A percentile compares a stretch with the other conserved stretches of the same genome.
phyloP scores from a whole-genome alignment of 352 stramenopile species.

The Peronospora farinosa region DNA sequence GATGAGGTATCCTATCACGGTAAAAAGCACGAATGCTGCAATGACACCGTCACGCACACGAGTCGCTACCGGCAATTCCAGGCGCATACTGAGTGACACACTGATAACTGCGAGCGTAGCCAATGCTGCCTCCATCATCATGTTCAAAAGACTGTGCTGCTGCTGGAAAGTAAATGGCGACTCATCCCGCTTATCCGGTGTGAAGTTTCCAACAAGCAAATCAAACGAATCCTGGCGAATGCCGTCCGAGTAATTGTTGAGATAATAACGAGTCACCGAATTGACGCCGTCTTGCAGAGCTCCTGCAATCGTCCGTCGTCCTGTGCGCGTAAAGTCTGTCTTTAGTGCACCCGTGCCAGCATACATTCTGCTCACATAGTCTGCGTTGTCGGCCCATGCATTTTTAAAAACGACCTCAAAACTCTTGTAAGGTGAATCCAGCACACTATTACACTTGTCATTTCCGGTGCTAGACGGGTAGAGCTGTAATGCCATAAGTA shows the following conservation, averaged over 20 bases:
- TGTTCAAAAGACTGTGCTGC: constrained; percentile 63
- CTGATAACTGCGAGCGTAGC: constrained; percentile 46
- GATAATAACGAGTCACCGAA: constrained; percentile 90
- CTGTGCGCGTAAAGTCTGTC: constrained; percentile 93
- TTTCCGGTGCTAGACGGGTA: constrained; percentile 38
- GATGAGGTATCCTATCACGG: constrained; percentile 54
- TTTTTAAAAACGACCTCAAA: constrained; percentile 81
- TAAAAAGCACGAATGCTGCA: constrained; percentile 44
- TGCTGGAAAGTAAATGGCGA: constrained; percentile 81
- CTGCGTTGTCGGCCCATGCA: constrained; percentile 94
- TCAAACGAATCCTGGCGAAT: constrained; percentile 91
- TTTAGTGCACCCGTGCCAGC: constrained; percentile 93
- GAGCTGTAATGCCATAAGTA: constrained; percentile 79
- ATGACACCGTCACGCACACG: constrained; percentile 59
- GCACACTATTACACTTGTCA: constrained; percentile 55
- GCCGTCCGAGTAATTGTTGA: constrained; percentile 95
- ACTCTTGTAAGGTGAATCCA: constrained; percentile 55
- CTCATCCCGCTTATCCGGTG: constrained; percentile 70
- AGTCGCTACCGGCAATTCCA: constrained; percentile 44
- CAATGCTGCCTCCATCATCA: constrained; percentile 52
- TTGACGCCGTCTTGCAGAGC: constrained; percentile 92
- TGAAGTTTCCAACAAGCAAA: constrained; percentile 79
- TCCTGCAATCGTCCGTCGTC: constrained; percentile 88
- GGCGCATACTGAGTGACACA: constrained; percentile 58
- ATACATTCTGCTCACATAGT: constrained; percentile 92